Percentiles rank a stretch among this genome's conserved stretches.
phyloP scores from a whole-genome alignment of 805 yeast genomes.

The Kockiozyma suomiensis region DNA sequence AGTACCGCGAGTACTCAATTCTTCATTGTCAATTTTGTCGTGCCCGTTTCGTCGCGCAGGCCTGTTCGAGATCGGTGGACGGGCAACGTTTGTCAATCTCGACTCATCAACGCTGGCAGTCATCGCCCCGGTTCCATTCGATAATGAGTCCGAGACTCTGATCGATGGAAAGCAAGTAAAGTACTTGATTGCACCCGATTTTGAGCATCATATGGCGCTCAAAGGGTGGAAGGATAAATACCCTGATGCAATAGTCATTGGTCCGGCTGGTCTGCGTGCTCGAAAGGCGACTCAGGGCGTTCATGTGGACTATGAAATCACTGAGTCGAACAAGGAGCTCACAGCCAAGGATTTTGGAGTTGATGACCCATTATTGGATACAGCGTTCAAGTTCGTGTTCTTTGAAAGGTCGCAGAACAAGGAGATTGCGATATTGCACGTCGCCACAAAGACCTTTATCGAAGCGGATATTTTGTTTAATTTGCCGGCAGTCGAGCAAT shows the following conservation, averaged over 20 bases:
- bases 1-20: constrained; percentile 28
- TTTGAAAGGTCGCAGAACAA: constrained; percentile 60
- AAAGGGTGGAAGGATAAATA: constrained; percentile 52
- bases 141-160: constrained; percentile 22
- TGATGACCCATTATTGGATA: constrained; percentile 25
- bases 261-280: constrained; percentile 47
- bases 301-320: constrained; percentile 25
- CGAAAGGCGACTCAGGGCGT: constrained; percentile 27
- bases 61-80: constrained; percentile 33
- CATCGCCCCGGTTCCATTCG: constrained; percentile 34
- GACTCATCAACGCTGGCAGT: constrained; percentile 11
- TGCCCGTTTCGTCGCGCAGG: constrained; percentile 33
- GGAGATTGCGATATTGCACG: constrained; percentile 58
- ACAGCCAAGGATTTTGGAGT: constrained; percentile 21
- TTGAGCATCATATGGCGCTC: constrained; percentile 68
- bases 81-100: constrained; percentile 28
- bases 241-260: constrained; percentile 58
- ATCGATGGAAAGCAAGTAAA: constrained; percentile 29
- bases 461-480: constrained; percentile 67
- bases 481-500: constrained; percentile 54
- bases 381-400: constrained; percentile 54
- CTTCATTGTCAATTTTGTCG: constrained; percentile 26
- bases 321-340: constrained; percentile 11
- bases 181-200: constrained; percentile 61
- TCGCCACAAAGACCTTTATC: constrained; percentile 51